Base-by-base conservation (phyloP, 257 asterid species). In the Solanum corneliomulleri region DNA sequence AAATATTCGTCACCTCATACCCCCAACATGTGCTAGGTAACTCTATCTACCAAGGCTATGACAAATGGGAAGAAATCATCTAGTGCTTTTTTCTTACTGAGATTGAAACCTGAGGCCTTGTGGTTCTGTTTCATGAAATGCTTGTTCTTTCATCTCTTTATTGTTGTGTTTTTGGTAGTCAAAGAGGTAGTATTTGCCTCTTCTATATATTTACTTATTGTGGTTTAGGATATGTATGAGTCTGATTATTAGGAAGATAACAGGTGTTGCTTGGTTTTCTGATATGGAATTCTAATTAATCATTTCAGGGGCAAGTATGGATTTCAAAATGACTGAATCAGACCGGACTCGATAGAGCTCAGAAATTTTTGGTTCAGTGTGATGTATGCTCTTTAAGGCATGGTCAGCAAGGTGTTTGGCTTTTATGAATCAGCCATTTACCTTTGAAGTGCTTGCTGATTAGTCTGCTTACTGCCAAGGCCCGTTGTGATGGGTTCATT, bases 401-500 rank as follows among this genome's bases (percentile, higher is more conserved):
- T 11, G 33, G 47, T 49, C 70, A 3, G 70, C 13, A 21, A 49
- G 45, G 85, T 81, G 45, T 81, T 81, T 81, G 85, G 70, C 70
- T 49, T 31, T 18, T 81, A 20, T 81, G 85, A 9, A 15, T 29
- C 21, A 81, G 69, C 13, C 20, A 42, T 70, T 85, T 21, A 85
- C 44, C 52, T 45, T 29, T 33, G 64, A 49, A 70, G 86, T 85
- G 87, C 85, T n/a, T 27, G 89, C 60, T 33, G 70, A 86, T 85
- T 80, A n/a, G 74, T 84, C 69, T 12, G 31, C 14, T 68, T 25
- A 62, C 41, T 49, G 66, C 62, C 39, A 41, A 78, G 56, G 82
- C 11, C 52, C 25, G 1, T 11, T 13, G 84, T 33, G 37, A 96
- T 96, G 99, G 96, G 92, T 87, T 91, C 98, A 58, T 89, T 91